Evolutionary conservation across 192 early-diverging fungal species (phyloP), one percentile per base, ranked within the genome.

Genomic region (Coemansia sp.): DNA sequence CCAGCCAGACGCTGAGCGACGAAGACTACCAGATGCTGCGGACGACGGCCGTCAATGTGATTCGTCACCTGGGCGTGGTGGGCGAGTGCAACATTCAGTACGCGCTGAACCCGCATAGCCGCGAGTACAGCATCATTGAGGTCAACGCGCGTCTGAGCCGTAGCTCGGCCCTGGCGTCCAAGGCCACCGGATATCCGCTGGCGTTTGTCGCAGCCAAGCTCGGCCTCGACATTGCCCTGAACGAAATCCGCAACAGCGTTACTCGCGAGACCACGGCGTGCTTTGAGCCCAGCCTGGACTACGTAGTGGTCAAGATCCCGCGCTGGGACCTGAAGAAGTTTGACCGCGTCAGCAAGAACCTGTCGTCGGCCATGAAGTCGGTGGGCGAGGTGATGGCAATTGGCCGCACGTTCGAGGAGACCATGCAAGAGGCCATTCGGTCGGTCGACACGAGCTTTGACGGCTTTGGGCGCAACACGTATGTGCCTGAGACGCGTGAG

Each of bases 41-140:
- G 65, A 88, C 92, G 5, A 93, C 95, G 0, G 97, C 97, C 15
- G 89, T 97, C 59, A 98, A 96, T 54, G 91, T 98, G 27, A 95
- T 98, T 64, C 91, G 97, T 52, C 94, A 96, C 74, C 82, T 98
- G 57, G 97, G 97, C 62, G 97, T 98, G 1, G 87, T 98, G n/a
- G 97, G 97, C 62, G 97, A 98, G 84, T 98, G 97, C 85, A 98
- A 98, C 79, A 93, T 98, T 65, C 97, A 98, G 82, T 98, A 98
- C 72, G 95, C 94, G 22, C 85, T 98, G 45, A 97, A 97, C 84
- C 97, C 97, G 14, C 72, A 90, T 54, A 89, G 88, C 59, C 89
- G 91, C 80, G 97, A 98, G 80, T 98, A 96, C 84, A 91, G 92
- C 81, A 93, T 98, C 69, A 98, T 98, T 66, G 97, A 98, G 84